A percentile compares a stretch with the other conserved stretches of the same genome.
Conservation (phyloP, 75 land plant genomes). For the Cryptomeria japonica region DNA sequence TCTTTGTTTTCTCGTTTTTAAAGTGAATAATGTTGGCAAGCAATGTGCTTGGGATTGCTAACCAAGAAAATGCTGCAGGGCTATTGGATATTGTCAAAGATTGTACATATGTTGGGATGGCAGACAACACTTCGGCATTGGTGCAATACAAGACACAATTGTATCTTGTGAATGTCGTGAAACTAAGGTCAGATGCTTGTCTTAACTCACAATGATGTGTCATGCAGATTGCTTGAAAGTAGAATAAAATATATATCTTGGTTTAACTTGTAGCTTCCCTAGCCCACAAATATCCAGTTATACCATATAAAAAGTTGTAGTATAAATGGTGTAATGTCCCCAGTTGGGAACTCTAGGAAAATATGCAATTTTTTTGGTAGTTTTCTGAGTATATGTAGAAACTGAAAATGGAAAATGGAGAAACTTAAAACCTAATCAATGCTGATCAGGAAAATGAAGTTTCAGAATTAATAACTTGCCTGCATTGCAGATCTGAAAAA, state of each 20-base stretch:
- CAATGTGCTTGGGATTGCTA: neutral
- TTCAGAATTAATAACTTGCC: no score
- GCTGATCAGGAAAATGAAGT: no score
- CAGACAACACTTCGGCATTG: conserved; percentile 90
- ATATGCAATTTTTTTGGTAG: no score
- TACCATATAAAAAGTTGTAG: neutral
- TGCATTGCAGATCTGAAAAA: no score
- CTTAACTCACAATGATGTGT: neutral
- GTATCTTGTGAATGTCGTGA: conserved; percentile 85
- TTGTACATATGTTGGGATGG: conserved; percentile 93
- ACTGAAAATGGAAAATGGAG: no score
- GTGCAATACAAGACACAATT: conserved; percentile 85
- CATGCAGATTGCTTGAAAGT: neutral
- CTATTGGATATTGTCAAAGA: conserved; percentile 76
- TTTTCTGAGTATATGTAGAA: no score
- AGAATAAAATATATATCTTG: neutral
- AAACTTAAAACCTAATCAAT: no score
- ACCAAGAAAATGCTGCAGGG: conserved; percentile 39
- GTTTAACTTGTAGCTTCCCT: neutral
- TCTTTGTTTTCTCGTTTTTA: neutral
- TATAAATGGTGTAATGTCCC: neutral
- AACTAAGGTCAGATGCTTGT: conserved; percentile 58
- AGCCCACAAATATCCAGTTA: neutral
- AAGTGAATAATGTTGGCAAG: neutral
- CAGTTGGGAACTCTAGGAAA: no score